Evolutionary conservation across 2,329 filamentous ascomycete genomes (phyloP).

Genomic region (Fusarium oligoseptatum): DNA sequence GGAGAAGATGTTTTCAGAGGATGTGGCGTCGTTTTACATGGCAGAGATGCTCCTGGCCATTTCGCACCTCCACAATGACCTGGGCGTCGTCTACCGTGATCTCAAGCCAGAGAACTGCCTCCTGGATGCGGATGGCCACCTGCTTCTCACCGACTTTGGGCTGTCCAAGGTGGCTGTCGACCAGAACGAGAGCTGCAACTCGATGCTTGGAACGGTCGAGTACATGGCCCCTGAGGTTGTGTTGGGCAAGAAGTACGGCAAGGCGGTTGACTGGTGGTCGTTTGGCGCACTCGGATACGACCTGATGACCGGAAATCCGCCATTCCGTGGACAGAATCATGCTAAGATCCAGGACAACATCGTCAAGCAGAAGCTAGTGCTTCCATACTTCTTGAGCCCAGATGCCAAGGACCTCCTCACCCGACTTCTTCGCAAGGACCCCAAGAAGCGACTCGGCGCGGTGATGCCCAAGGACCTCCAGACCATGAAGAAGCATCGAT

Average conservation of each 20-base stretch:
- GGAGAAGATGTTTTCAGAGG: slow-evolving; percentile 95
- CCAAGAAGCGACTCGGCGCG: slow-evolving; percentile 87
- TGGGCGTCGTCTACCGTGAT: slow-evolving; percentile 96
- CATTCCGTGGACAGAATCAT: slow-evolving; percentile 91
- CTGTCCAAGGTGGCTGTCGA: slow-evolving; percentile 93
- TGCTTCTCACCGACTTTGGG: slow-evolving; percentile 96
- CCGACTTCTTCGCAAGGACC: slow-evolving; percentile 91
- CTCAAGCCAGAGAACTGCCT: slow-evolving; percentile 98
- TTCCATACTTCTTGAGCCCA: slow-evolving; percentile 91
- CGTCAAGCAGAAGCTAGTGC: slow-evolving; percentile 86
- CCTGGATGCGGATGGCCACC: slow-evolving; percentile 89
- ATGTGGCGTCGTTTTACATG: slow-evolving; percentile 96
- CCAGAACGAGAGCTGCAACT: slow-evolving; percentile 77
- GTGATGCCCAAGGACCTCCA: slow-evolving; percentile 90
- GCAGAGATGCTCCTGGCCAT: slow-evolving; percentile 96
- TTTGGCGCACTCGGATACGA: slow-evolving; percentile 94
- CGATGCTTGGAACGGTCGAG: slow-evolving; percentile 93
- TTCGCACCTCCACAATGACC: slow-evolving; percentile 89
- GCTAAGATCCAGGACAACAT: slow-evolving; percentile 98
- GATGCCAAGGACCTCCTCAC: slow-evolving; percentile 96
- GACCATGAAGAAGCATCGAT: slow-evolving; percentile 90
- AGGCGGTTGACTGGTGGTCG: slow-evolving; percentile 98
- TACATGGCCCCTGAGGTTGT: slow-evolving; percentile 99
- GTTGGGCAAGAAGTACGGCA: slow-evolving; percentile 88
- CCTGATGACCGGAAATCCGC: slow-evolving; percentile 90